Base-by-base conservation (phyloP, 208 protist genomes). In the Crithidia thermophila region DNA sequence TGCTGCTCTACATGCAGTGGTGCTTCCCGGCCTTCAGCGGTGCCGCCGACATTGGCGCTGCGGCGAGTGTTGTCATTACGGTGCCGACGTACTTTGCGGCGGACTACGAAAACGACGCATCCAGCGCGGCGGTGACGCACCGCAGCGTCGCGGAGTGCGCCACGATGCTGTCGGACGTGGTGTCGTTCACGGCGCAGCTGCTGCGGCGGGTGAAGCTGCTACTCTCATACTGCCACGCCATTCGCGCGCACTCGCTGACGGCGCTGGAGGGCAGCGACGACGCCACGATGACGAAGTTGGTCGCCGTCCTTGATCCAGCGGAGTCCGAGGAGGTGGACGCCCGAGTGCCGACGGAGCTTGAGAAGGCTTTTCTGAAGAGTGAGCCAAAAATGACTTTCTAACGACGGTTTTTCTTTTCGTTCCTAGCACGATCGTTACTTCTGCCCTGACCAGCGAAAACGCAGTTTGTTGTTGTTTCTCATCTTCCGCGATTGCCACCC, bases 1-100 rank as follows among this genome's bases (percentile, higher is more conserved):
- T 75, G 33, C 55, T 75, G 27, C 61, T 75, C 7, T 75, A 75
- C 45, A 52, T 75, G 60, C 69, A 75, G 63, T 75, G 53, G 43
- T 64, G 45, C 40, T 63, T 75, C 34, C 37, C 69, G 0, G 52
- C 42, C 14, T 49, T 57, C 42, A n/a, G 42, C 14, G 33, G 42
- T 6, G 13, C 27, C 23, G 50, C 39, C n/a, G 39, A 42, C 25
- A 27, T 53, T 45, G 4, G 25, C 28, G 47, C 39, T 10, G 39
- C 30, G 0, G 47, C 47, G 23, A 47, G 5, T 23, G 49, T 47
- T 16, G 46, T 58, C 11, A 50, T 55, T 7, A 52, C 20, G 31
- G 20, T 74, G 59, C 68, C 68, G 13, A 11, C 52, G 4, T 53
- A 67, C 46, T 74, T 74, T 43, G 39, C 3, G 3, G 23, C 51